Percentiles rank a stretch among this genome's conserved stretches.
Evolutionary conservation across 345 rosid species (phyloP).

Genomic region (Excoecaria agallocha): DNA sequence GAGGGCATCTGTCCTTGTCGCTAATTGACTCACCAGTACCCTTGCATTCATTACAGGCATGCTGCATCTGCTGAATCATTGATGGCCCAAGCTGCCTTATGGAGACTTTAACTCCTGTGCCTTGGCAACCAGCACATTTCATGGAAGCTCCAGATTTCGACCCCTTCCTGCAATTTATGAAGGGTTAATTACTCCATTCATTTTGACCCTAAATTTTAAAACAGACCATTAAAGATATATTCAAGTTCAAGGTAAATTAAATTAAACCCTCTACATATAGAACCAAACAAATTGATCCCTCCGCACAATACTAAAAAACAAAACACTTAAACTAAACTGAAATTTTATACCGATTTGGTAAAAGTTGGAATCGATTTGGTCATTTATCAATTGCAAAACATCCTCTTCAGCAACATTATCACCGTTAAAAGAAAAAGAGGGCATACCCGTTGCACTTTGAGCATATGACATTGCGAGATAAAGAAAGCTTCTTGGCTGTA

Average conservation of each 20-base stretch:
- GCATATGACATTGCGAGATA: constrained; percentile 71
- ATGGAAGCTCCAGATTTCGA: constrained; percentile 40
- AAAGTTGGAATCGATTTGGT: too few species aligned
- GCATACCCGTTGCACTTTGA: constrained; percentile 80
- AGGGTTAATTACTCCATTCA: neutral
- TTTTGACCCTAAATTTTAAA: too few species aligned
- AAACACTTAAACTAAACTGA: too few species aligned
- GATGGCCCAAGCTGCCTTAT: constrained; percentile 43
- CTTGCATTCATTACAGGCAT: constrained; percentile 42
- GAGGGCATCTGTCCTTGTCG: constrained; percentile 40
- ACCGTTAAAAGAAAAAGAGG: too few species aligned
- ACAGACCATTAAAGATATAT: too few species aligned
- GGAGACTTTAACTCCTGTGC: constrained; percentile 41
- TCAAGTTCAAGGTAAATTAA: too few species aligned
- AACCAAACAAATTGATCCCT: too few species aligned
- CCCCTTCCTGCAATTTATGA: constrained; percentile 28
- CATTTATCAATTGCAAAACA: too few species aligned
- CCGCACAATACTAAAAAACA: too few species aligned
- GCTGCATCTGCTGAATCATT: constrained; percentile 49
- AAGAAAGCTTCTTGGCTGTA: constrained; percentile 75
- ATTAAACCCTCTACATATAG: too few species aligned
- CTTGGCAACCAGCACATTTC: constrained; percentile 41
- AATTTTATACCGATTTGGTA: too few species aligned
- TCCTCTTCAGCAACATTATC: too few species aligned
- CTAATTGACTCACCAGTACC: constrained; percentile 42